phyloP scores from a whole-genome alignment of 352 stramenopile species.

The Phytophthora pinifolia region DNA sequence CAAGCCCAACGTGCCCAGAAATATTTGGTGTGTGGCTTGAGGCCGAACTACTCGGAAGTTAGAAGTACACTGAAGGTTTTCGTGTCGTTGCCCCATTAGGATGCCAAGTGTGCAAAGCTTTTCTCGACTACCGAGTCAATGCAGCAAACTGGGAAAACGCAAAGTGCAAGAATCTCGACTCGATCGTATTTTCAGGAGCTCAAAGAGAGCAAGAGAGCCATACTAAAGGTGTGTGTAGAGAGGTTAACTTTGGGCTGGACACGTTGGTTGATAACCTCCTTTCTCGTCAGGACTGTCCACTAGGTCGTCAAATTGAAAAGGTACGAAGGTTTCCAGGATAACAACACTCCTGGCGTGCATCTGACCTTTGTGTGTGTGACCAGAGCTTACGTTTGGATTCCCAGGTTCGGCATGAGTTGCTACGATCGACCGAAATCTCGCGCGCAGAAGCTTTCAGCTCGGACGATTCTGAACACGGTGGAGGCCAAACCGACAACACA shows the following conservation, averaged over 20 bases:
- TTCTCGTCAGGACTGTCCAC: constrained; percentile 22
- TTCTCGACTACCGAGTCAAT: constrained; percentile 26
- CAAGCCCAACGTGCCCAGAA: constrained; percentile 24
- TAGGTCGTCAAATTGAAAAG: constrained; percentile 41
- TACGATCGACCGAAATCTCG: constrained; percentile 27
- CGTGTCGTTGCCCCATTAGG: constrained; percentile 14
- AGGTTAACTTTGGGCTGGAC: background rate
- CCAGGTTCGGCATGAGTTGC: constrained; percentile 41
- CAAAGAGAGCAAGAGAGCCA: constrained; percentile 14
- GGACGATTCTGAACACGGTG: background rate
- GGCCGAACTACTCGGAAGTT: background rate
- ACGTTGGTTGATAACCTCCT: background rate
- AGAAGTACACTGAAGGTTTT: background rate
- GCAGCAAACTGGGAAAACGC: background rate
- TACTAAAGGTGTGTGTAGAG: constrained; percentile 22
- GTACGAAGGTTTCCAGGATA: constrained; percentile 10
- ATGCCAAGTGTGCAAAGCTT: constrained; percentile 41
- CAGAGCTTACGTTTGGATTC: constrained; percentile 37
- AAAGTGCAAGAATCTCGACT: constrained; percentile 6
- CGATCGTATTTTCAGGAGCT: constrained; percentile 19
- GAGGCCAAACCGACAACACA: constrained; percentile 1
- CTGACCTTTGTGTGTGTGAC: background rate
- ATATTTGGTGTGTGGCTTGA: constrained; percentile 19
- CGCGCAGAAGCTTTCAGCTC: background rate
- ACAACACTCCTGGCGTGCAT: background rate